Conservation (phyloP, 139 green algal species). For the Chlorella ohadii region DNA sequence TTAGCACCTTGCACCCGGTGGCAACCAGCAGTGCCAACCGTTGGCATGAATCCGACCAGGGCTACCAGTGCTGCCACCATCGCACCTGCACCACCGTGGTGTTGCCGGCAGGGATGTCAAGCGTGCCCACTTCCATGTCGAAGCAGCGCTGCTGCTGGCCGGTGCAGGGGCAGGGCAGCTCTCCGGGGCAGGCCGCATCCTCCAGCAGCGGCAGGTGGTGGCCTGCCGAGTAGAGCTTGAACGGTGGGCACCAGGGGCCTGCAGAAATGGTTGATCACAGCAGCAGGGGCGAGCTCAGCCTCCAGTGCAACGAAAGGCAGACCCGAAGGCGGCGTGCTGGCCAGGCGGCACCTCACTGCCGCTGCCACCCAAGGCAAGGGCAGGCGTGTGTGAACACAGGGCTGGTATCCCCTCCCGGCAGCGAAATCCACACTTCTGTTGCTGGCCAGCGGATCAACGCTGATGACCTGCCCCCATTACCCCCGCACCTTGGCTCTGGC, state of each 20-base stretch:
- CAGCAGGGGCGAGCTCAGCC: no score
- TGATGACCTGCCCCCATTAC: no score
- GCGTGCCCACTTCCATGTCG: background rate
- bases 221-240: conserved; percentile 22
- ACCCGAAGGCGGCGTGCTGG: no score
- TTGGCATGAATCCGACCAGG: no score
- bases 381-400: background rate
- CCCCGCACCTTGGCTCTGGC: background rate
- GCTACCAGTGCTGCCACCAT: background rate
- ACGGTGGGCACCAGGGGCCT: conserved; percentile 15
- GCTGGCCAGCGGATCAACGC: no score
- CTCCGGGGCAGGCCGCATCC: conserved; percentile 9
- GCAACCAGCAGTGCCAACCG: no score
- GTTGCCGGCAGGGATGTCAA: conserved; percentile 12
- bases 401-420: no score
- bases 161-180: conserved; percentile 26
- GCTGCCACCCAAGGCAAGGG: background rate
- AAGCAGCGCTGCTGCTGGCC: conserved; percentile 22
- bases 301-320: no score
- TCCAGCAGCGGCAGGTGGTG: conserved; percentile 18
- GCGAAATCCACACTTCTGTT: no score
- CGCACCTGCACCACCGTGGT: conserved; percentile 10
- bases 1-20: no score
- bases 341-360: no score
- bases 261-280: background rate